Conservation (phyloP, 2,329 filamentous ascomycete species). For the Pestalotiopsis sp. region DNA sequence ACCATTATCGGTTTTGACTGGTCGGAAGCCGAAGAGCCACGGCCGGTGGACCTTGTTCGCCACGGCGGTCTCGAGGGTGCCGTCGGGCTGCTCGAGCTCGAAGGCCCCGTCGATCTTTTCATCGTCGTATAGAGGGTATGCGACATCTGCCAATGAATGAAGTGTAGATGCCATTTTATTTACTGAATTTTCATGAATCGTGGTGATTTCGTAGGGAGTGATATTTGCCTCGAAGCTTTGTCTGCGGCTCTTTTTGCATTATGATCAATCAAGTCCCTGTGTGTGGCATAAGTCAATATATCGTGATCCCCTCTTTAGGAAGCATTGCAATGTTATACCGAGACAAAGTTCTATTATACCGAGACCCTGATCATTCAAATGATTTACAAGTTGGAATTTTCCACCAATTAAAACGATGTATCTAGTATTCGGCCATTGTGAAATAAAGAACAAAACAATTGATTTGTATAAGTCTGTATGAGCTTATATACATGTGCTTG, state of each 20-base stretch:
- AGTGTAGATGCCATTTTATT: not conserved
- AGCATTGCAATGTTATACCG: not conserved
- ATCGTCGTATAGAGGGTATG: constrained; percentile 20
- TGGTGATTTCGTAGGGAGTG: not conserved
- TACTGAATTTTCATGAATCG: not conserved
- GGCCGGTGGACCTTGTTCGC: constrained; percentile 19
- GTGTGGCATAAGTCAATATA: too few relatives aligned
- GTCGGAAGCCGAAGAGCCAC: constrained; percentile 24
- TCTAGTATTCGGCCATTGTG: not conserved
- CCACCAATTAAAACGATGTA: not conserved
- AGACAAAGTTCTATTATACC: not conserved
- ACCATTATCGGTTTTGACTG: constrained; percentile 15
- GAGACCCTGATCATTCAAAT: not conserved
- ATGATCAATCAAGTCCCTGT: too few relatives aligned
- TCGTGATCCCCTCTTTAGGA: too few relatives aligned
- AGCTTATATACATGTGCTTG: too few relatives aligned
- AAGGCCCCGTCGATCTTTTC: constrained; percentile 19
- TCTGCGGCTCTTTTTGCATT: too few relatives aligned
- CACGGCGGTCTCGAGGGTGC: constrained; percentile 18
- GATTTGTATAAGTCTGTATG: too few relatives aligned
- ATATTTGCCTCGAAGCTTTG: not conserved
- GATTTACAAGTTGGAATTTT: not conserved
- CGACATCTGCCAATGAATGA: constrained; percentile 13
- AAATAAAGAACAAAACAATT: not conserved
- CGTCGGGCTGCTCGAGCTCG: constrained; percentile 16